Evolutionary conservation across 1,139 yeast species (phyloP).

Genomic region (Geotrichum europaeum): DNA sequence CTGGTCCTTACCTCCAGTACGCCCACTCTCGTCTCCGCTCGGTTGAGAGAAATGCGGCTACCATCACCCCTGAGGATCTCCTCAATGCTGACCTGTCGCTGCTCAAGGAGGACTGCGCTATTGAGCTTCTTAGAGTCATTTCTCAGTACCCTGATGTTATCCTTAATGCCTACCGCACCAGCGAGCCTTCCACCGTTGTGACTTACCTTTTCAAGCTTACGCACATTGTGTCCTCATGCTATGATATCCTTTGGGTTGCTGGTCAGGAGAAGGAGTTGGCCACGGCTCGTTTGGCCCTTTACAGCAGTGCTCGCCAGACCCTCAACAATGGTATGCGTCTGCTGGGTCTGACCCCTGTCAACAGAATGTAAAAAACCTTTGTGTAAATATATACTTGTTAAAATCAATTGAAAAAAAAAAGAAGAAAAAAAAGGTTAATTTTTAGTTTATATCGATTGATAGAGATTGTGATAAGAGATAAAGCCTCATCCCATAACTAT

Average conservation of each 20-base stretch:
- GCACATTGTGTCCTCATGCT: constrained; percentile 91
- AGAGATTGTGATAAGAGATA: too few species aligned
- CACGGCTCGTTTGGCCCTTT: constrained; percentile 86
- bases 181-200: constrained; percentile 91
- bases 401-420: background rate
- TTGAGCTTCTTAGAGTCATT: constrained; percentile 65
- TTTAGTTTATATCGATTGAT: too few species aligned
- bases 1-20: constrained; percentile 97
- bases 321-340: constrained; percentile 85
- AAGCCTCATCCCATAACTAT: too few species aligned
- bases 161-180: constrained; percentile 74
- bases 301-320: constrained; percentile 85
- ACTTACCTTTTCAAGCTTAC: constrained; percentile 89
- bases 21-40: constrained; percentile 97
- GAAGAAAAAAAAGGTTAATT: background rate
- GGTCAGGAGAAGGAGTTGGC: constrained; percentile 91
- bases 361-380: constrained; percentile 66
- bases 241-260: constrained; percentile 94
- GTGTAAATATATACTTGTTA: background rate
- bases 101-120: constrained; percentile 72
- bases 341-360: constrained; percentile 94
- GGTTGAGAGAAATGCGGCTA: constrained; percentile 74
- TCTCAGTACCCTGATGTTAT: constrained; percentile 91
- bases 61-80: constrained; percentile 39
- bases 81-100: constrained; percentile 61